Conservation (phyloP, 1,284 basidiomycete species). For the Neolentinus lepideus region DNA sequence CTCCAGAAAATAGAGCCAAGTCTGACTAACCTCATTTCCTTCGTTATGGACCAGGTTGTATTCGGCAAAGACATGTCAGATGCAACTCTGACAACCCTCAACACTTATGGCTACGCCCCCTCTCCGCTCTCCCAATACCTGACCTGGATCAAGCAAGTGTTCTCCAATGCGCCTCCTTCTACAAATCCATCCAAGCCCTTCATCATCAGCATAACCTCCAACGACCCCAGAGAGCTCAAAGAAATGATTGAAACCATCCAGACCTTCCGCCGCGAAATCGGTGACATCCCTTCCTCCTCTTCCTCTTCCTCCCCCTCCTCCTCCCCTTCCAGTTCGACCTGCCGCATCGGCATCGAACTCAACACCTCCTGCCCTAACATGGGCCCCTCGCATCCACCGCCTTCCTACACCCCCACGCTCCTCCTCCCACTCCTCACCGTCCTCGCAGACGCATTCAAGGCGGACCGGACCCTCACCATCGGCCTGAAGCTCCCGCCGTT, state of each 20-base stretch:
- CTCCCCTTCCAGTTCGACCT: not conserved
- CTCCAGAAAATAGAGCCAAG: no score
- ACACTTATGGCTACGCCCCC: slow-evolving; percentile 80
- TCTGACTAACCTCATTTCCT: slow-evolving; percentile 3
- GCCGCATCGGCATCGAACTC: slow-evolving; percentile 58
- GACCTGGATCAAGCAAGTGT: slow-evolving; percentile 49
- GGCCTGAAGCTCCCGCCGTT: slow-evolving; percentile 82
- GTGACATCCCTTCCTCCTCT: slow-evolving; percentile 19
- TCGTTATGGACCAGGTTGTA: slow-evolving; percentile 47
- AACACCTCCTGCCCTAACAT: slow-evolving; percentile 83
- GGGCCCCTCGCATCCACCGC: slow-evolving; percentile 43
- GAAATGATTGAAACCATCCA: slow-evolving; percentile 55
- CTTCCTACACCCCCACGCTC: slow-evolving; percentile 47
- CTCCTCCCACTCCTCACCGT: slow-evolving; percentile 43
- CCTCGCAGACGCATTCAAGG: slow-evolving; percentile 37
- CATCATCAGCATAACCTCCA: slow-evolving; percentile 69
- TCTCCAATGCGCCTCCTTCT: slow-evolving; percentile 24
- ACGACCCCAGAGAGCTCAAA: slow-evolving; percentile 38
- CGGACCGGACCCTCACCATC: slow-evolving; percentile 53
- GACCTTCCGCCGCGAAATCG: slow-evolving; percentile 39
- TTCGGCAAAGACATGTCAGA: slow-evolving; percentile 31
- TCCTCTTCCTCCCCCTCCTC: slow-evolving; percentile 18
- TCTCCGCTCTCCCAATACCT: slow-evolving; percentile 58
- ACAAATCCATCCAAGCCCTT: slow-evolving; percentile 68
- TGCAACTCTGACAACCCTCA: slow-evolving; percentile 46